Evolutionary conservation across 2,329 filamentous ascomycete genomes (phyloP).

Genomic region (Diplodia corticola): DNA sequence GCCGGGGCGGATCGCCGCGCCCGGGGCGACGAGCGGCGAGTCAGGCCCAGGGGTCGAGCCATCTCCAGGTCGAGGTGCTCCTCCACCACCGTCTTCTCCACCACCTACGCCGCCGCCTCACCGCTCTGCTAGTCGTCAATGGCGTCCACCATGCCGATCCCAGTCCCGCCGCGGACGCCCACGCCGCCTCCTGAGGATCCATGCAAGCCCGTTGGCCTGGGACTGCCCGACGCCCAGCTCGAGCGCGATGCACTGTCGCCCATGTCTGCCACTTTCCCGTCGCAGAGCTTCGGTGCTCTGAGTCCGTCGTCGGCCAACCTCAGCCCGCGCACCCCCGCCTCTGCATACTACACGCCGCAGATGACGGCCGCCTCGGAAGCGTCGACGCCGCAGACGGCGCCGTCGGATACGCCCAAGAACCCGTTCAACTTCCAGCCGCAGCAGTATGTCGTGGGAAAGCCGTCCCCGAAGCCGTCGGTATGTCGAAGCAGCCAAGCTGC

Average conservation of each 20-base stretch:
- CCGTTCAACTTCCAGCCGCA: slow-evolving; percentile 93
- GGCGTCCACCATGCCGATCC: slow-evolving; percentile 59
- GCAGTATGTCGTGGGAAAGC: slow-evolving; percentile 54
- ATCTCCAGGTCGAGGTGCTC: not conserved
- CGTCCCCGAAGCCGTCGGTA: slow-evolving; percentile 77
- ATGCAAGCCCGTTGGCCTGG: slow-evolving; percentile 35
- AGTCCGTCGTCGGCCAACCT: slow-evolving; percentile 52
- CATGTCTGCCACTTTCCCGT: slow-evolving; percentile 42
- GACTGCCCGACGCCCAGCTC: slow-evolving; percentile 32
- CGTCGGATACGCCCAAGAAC: slow-evolving; percentile 71
- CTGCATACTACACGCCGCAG: slow-evolving; percentile 30
- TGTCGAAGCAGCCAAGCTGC: slow-evolving; percentile 31
- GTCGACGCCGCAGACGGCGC: slow-evolving; percentile 52
- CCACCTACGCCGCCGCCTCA: slow-evolving; percentile 25
- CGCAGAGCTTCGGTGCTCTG: slow-evolving; percentile 22
- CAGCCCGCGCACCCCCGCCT: slow-evolving; percentile 33
- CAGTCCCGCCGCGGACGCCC: slow-evolving; percentile 62
- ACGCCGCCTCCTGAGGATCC: slow-evolving; percentile 61
- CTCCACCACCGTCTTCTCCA: slow-evolving; percentile 23
- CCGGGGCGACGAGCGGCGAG: not conserved
- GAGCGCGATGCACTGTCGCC: slow-evolving; percentile 40
- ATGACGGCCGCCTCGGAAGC: slow-evolving; percentile 25
- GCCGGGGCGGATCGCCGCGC: not conserved
- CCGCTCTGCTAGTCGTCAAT: slow-evolving; percentile 44
- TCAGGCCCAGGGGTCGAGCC: not conserved